Evolutionary conservation across 345 rosid genomes (phyloP).

Genomic region (Hibiscus trionum): DNA sequence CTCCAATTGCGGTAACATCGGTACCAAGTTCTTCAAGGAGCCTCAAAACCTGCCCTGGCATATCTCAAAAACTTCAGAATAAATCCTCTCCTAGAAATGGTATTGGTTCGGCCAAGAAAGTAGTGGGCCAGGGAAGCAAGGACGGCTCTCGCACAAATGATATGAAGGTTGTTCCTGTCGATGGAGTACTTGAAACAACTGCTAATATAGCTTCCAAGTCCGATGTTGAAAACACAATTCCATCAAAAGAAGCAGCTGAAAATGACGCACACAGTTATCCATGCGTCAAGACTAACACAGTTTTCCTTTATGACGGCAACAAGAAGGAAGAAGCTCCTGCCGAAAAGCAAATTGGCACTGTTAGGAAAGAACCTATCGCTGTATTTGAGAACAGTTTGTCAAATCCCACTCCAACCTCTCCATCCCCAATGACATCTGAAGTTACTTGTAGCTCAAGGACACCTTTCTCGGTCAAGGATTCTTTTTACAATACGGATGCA

Average conservation of each 20-base stretch:
- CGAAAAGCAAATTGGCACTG: no score
- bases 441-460: slow-evolving; percentile 3
- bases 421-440: not conserved
- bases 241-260: slow-evolving; percentile 4
- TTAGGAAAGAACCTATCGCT: slow-evolving; percentile 4
- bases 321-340: no score
- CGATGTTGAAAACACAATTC: not conserved
- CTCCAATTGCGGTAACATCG: slow-evolving; percentile 31
- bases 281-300: no score
- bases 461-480: slow-evolving; percentile 17
- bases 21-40: slow-evolving; percentile 30
- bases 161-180: not conserved
- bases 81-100: slow-evolving; percentile 32
- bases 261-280: not conserved
- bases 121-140: not conserved
- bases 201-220: not conserved
- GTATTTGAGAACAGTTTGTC: slow-evolving; percentile 7
- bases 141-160: not conserved
- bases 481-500: slow-evolving; percentile 12
- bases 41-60: slow-evolving; percentile 24
- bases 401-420: not conserved
- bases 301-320: no score
- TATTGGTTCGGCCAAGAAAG: slow-evolving; percentile 11
- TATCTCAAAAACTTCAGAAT: slow-evolving; percentile 33
- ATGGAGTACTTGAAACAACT: slow-evolving; percentile 7